Evolutionary conservation across 1,284 basidiomycete genomes (phyloP).

Genomic region (Phylloporus sp.): DNA sequence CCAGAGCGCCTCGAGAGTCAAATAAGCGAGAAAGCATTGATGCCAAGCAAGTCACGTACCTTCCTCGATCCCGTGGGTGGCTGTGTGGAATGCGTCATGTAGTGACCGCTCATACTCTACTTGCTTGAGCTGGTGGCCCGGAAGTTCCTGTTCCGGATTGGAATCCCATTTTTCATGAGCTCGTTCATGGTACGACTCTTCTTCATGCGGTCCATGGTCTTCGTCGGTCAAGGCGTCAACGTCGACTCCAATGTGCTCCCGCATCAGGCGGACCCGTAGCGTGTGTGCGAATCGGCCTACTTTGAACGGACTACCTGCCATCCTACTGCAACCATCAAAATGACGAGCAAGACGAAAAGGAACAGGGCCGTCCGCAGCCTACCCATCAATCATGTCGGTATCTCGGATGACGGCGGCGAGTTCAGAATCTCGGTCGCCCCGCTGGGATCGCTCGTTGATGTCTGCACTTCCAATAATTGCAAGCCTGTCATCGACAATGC

Average conservation of each 20-base stretch:
- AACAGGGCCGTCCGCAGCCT: conserved; percentile 32
- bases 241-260: conserved; percentile 95
- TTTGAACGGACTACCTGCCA: conserved; percentile 95
- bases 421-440: conserved; percentile 97
- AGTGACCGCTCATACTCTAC: conserved; percentile 46
- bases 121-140: conserved; percentile 52
- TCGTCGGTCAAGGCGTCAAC: conserved; percentile 90
- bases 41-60: conserved; percentile 46
- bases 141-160: conserved; percentile 72
- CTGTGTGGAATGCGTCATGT: conserved; percentile 48
- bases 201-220: conserved; percentile 67
- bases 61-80: conserved; percentile 54
- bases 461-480: conserved; percentile 99
- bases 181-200: conserved; percentile 61
- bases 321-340: conserved; percentile 61
- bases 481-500: conserved; percentile 95
- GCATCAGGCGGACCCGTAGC: conserved; percentile 92
- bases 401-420: conserved; percentile 92
- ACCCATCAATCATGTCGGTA: conserved; percentile 95
- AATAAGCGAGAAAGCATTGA: conserved; percentile 11
- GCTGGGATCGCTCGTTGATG: conserved; percentile 96
- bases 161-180: conserved; percentile 82
- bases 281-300: conserved; percentile 98
- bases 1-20: conserved; percentile 49
- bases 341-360: background rate